A percentile compares a stretch with the other conserved stretches of the same genome.
These are phyloP conservation scores for Epichloe baconii DNA, from an alignment of 2,329 filamentous ascomycete species.

Conservation along the genomic window DNA sequence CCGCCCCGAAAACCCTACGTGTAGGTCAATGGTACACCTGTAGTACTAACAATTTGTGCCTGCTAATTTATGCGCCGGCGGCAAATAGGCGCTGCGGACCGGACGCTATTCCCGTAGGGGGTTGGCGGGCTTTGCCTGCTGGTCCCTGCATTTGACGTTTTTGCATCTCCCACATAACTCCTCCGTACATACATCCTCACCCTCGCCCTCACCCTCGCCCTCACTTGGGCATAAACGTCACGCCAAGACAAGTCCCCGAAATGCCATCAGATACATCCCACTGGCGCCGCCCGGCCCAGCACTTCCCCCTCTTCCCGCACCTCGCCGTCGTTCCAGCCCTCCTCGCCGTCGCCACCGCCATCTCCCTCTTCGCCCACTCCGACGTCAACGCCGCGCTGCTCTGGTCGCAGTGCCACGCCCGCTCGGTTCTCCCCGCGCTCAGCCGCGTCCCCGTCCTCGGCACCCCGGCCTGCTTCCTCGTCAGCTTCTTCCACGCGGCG, in stretches of 20 bases:
- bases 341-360: slow-evolving; percentile 28
- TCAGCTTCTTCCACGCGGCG: slow-evolving; percentile 35
- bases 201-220: no score
- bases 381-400: slow-evolving; percentile 39
- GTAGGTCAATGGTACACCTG: no score
- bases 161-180: no score
- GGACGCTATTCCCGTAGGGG: no score
- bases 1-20: no score
- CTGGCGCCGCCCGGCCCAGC: slow-evolving; percentile 33
- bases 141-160: no score
- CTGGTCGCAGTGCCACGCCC: slow-evolving; percentile 40
- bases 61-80: no score
- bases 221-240: neutral
- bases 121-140: no score
- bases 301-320: slow-evolving; percentile 39
- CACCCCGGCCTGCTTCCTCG: slow-evolving; percentile 33
- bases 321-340: slow-evolving; percentile 36
- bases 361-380: slow-evolving; percentile 30
- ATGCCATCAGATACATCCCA: slow-evolving; percentile 3
- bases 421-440: slow-evolving; percentile 29
- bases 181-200: no score
- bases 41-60: no score
- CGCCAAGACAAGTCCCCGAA: no score
- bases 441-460: slow-evolving; percentile 32
- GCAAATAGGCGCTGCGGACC: no score